Conservation (phyloP, 208 protist species). For the Wallacemonas rigidus region DNA sequence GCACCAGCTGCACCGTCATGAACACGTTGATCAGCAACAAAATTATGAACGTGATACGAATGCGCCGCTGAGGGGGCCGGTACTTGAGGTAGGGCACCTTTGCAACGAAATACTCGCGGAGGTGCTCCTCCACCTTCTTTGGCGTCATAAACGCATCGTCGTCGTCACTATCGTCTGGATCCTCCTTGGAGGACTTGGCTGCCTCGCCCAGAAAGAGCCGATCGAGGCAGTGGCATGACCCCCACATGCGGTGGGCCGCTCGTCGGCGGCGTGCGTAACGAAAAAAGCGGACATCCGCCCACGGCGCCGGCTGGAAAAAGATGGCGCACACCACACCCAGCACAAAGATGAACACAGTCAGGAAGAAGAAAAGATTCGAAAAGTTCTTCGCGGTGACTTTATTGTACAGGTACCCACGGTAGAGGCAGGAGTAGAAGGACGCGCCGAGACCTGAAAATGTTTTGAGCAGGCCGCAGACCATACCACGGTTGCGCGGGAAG, state of each 20-base stretch:
- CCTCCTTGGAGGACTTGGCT: no score
- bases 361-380: slow-evolving; percentile 40
- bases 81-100: slow-evolving; percentile 28
- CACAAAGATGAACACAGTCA: slow-evolving; percentile 33
- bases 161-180: background rate
- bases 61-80: slow-evolving; percentile 36
- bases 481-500: slow-evolving; percentile 58
- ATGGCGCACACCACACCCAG: slow-evolving; percentile 28
- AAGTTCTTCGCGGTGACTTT: slow-evolving; percentile 20
- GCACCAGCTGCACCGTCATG: slow-evolving; percentile 52
- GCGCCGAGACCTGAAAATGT: slow-evolving; percentile 55
- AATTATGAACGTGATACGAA: slow-evolving; percentile 27
- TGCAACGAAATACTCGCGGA: slow-evolving; percentile 1
- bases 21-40: slow-evolving; percentile 57
- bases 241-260: background rate
- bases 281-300: slow-evolving; percentile 21
- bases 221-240: background rate
- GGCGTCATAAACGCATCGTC: slow-evolving; percentile 4
- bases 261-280: slow-evolving; percentile 1
- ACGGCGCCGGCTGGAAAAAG: slow-evolving; percentile 19
- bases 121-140: slow-evolving; percentile 11
- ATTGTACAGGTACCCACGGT: slow-evolving; percentile 42
- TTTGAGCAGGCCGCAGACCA: slow-evolving; percentile 46
- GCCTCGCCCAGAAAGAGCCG: background rate
- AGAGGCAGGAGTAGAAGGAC: slow-evolving; percentile 48